Base-by-base conservation (phyloP, 2,329 filamentous ascomycete species). In the Hypoxylon sp. region DNA sequence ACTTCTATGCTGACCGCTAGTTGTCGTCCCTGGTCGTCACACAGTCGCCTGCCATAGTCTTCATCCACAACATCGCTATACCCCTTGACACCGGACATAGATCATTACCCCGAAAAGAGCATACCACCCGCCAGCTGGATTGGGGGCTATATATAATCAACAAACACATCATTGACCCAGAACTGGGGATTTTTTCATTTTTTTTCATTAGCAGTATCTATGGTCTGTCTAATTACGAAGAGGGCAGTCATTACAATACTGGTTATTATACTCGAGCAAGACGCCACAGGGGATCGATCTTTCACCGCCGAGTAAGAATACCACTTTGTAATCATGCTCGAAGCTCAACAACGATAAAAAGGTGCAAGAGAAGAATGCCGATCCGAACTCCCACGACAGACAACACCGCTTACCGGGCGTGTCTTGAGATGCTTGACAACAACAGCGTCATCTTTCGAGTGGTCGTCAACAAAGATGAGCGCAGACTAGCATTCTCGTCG, bases 201-300 rank as follows among this genome's bases (percentile, higher is more conserved):
- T n/a, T n/a, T n/a, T n/a, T n/a, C n/a, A 26, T 31, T 42, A 10
- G 33, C 40, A 47, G n/a, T 26, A 38, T 40, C 43, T 20, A 43
- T 35, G 46, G 48, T 18, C 17, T 45, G 24, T 59, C 51, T 56
- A 62, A 52, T 58, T 66, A 65, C 62, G 67, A 67, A 58, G 63
- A 60, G 64, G 62, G 50, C 60, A 64, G 37, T 61, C 31, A 58
- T 49, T 38, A 43, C 47, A 47, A 52, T 17, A 9, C 6, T 21
- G 26, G 7, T 26, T 8, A 27, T 26, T 48, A 56, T 61, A 61
- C 63, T 63, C 2, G 15, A 62, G 57, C 4, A 64, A 55, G n/a
- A n/a, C n/a, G n/a, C n/a, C n/a, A n/a, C n/a, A n/a, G n/a, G n/a
- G n/a, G n/a, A n/a, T n/a, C n/a, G n/a, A n/a, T 33, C 13, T 18